Evolutionary conservation across 2,329 filamentous ascomycete genomes (phyloP).

Genomic region (Sclerotinia sclerotiorum): DNA sequence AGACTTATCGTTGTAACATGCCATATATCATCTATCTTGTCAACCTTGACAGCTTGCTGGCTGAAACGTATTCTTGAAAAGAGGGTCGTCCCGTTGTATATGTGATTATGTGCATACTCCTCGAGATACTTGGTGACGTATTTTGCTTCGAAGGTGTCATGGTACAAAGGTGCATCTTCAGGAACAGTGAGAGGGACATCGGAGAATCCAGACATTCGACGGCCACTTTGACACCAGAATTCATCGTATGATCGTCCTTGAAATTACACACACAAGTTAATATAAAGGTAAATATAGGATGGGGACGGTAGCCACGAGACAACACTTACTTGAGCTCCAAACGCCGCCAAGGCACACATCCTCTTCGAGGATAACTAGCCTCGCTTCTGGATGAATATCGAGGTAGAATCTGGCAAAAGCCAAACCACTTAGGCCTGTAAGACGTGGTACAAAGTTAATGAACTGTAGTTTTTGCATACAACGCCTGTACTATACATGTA

Average conservation of each 20-base stretch:
- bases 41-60: conserved; percentile 29
- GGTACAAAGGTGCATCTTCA: conserved; percentile 33
- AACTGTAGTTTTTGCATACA: neutral
- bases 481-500: neutral
- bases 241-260: conserved; percentile 35
- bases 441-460: neutral
- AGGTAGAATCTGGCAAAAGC: conserved; percentile 28
- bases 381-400: conserved; percentile 25
- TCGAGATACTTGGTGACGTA: conserved; percentile 38
- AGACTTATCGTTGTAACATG: neutral
- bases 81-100: conserved; percentile 29
- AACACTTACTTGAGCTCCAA: conserved; percentile 4
- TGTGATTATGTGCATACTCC: conserved; percentile 30
- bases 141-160: conserved; percentile 36
- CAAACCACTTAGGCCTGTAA: conserved; percentile 19
- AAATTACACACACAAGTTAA: neutral
- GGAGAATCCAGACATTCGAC: conserved; percentile 39
- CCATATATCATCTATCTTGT: conserved; percentile 32
- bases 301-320: neutral
- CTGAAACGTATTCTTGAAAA: conserved; percentile 33
- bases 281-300: neutral
- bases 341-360: conserved; percentile 25
- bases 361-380: conserved; percentile 26
- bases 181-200: conserved; percentile 37
- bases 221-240: conserved; percentile 40